Base-by-base conservation (phyloP, 352 stramenopile species). In the Phytopythium oedochilum region DNA sequence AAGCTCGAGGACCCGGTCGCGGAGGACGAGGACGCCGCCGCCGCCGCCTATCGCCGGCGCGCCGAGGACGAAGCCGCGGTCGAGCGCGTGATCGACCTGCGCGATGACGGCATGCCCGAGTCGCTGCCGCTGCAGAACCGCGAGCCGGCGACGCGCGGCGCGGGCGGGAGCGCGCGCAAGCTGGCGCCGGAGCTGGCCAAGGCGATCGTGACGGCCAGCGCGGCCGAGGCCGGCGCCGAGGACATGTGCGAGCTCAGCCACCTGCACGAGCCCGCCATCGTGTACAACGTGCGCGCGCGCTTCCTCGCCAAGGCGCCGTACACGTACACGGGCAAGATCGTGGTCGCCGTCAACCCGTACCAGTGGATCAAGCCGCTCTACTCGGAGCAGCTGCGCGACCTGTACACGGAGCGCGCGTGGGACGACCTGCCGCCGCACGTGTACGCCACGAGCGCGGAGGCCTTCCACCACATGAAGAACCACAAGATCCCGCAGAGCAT, bases 271-370 rank as follows among this genome's bases (percentile, higher is more conserved):
- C 84, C 91, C 26, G 87, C 88, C 29, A 96, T 97, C 51, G 80
- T 97, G 29, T 97, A 97, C 73, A 97, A 97, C 60, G 71, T 97
- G 32, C 79, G 88, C 34, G 70, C 76, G 53, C 82, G 91, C 15
- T 96, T 96, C 64, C 83, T 84, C 26, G 71, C 75, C n/a, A 66
- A 82, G 43, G 73, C 88, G 57, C 96, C 96, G 2, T 99, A 99
- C 76, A 99, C 96, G 39, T 97, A 97, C 64, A 98, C 97, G 34
- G 96, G 96, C 34, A 94, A 98, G 61, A 98, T 99, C 70, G 86
- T 98, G 25, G 89, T 99, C 40, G 95, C 96, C 2, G 86, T 98
- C 39, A 99, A 99, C 66, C 96, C 96, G 34, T 99, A 98, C 62
- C 79, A 83, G 39, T 96, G 88, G 87, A 79, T 96, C 59, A 84